Evolutionary conservation across 768 basidiomycete species (phyloP), one percentile per base, ranked within the genome.

Genomic region (Collybia sordida): DNA sequence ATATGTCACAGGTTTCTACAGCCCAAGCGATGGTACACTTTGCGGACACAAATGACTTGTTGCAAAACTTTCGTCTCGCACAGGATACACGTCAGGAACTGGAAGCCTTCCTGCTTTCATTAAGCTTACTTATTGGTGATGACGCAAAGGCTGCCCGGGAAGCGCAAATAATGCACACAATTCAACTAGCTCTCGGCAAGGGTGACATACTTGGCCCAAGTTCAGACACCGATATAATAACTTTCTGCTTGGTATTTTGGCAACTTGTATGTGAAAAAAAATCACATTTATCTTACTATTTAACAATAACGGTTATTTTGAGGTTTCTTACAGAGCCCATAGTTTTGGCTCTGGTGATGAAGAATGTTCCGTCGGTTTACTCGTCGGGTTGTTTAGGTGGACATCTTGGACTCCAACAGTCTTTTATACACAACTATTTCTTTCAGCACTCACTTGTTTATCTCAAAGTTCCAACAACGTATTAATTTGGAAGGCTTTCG

Each of bases 111-210:
- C 71, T 73, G 3, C 59, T 88, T 31, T 79, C 82, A 4, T 64
- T 90, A 38, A 80, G 79, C 48, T 71, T 85, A 51, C 57, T 83
- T 24, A 73, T 87, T 25, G 84, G 83, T 34, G 86, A 88, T 56
- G 87, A 89, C 49, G 80, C 79, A 21, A 88, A 86, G 61, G 78
- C 74, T 41, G 77, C 82, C n/a, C 72, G 80, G 49, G 86, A 90
- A 65, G 81, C 84, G 14, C 85, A 88, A 51, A 75, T 87, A 65
- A 79, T 87, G 70, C 86, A 88, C 45, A 79, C 70, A 18, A 65
- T 83, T 34, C 86, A 85, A 50, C 61, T 83, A 45, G 69, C 76
- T 8, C 62, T 83, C 24, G 80, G 79, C 17, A 88, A 83, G 61
- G 75, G 72, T 12, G 82, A 85, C 49, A 67, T 79, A 44, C 59